Evolutionary conservation across 2,329 filamentous ascomycete species (phyloP), one percentile per base, ranked within the genome.

Genomic region (Fusarium newnesense): DNA sequence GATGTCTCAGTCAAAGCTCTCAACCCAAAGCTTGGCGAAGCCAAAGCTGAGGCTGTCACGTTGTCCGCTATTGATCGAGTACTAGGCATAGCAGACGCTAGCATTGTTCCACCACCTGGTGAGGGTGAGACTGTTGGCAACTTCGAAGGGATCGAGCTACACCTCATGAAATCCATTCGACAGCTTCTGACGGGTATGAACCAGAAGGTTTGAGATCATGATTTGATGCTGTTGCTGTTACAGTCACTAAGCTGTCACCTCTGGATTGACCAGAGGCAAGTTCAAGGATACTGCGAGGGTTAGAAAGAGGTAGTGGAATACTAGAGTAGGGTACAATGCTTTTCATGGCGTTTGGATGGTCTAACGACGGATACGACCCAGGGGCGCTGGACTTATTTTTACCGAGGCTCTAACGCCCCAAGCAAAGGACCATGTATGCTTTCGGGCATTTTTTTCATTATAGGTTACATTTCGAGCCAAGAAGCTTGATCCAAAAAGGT

Each of bases 21-120:
- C 49, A 81, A 81, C 46, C 78, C 73, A 0, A 83, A 82, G 46
- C 77, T 84, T 4, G 85, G 85, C 28, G 80, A 81, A 60, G 79
- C 79, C 32, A 82, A 82, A 66, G 83, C 85, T 18, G 85, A 88
- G 72, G 82, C 83, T 16, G 79, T 88, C 39, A 80, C 87, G 1
- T 76, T 88, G 37, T 87, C 86, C 5, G 86, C 86, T 18, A 85
- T 88, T 52, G 84, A 88, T 69, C 85, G 85, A 28, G 85, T 86
- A 5, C 79, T 88, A 11, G 86, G 85, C 6, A 81, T 88, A 24
- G 83, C 85, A 7, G 81, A 84, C 39, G 81, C 81, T 9, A 87
- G 84, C 69, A 83, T 84, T 32, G 78, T 83, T 26, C 78, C 81
- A 4, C 80, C 79, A 9, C 74, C 77, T 9, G 77, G 72, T 9